A percentile compares a stretch with the other conserved stretches of the same genome.
phyloP scores from a whole-genome alignment of 2,329 filamentous ascomycete species.

The Teratosphaeria gauchensis region DNA sequence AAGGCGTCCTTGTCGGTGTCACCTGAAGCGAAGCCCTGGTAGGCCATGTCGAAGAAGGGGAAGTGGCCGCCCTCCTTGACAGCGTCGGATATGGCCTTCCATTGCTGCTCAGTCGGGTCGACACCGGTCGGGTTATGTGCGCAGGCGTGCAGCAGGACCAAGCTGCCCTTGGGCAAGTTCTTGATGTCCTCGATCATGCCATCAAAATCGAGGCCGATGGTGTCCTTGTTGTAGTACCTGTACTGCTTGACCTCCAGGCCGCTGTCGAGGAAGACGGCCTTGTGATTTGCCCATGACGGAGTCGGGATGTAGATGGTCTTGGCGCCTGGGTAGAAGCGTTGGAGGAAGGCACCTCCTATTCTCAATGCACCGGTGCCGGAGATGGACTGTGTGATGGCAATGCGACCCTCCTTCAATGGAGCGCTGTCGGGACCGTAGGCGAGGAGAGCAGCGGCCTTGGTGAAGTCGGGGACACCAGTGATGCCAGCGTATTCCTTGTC shows the following conservation, averaged over 20 bases:
- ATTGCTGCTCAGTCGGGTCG: constrained; percentile 85
- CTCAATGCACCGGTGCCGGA: constrained; percentile 93
- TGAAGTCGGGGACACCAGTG: constrained; percentile 90
- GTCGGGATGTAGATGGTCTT: constrained; percentile 97
- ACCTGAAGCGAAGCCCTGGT: constrained; percentile 94
- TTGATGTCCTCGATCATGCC: constrained; percentile 87
- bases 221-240: constrained; percentile 98
- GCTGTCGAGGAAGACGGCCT: constrained; percentile 87
- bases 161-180: constrained; percentile 72
- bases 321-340: constrained; percentile 78
- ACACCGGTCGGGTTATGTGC: constrained; percentile 97
- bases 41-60: constrained; percentile 98
- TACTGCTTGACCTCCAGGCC: constrained; percentile 89
- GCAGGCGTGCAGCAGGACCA: constrained; percentile 91
- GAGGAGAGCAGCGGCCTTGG: constrained; percentile 78
- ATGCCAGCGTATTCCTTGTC: constrained; percentile 99
- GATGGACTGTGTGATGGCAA: constrained; percentile 95
- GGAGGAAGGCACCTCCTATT: constrained; percentile 86
- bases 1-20: constrained; percentile 89
- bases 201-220: constrained; percentile 94
- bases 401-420: constrained; percentile 61
- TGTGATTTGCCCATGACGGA: constrained; percentile 97
- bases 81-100: constrained; percentile 78
- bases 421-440: constrained; percentile 78
- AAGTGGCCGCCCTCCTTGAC: constrained; percentile 83